Evolutionary conservation across 805 yeast species (phyloP).

Genomic region (Pichia rugopelliculosa): DNA sequence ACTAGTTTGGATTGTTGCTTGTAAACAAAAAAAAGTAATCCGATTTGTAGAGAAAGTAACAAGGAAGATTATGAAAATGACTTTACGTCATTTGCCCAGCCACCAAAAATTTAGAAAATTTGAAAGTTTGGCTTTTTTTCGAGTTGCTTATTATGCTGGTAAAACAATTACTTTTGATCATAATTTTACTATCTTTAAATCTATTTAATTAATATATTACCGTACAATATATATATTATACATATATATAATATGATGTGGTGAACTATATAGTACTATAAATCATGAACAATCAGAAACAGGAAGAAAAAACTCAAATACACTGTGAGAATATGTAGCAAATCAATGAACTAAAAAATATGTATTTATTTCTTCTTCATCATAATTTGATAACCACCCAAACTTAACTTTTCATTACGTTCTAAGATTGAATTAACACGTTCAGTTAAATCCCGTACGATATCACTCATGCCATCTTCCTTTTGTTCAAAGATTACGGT

Average conservation of each 20-base stretch:
- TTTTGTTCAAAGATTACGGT: slow-evolving; percentile 67
- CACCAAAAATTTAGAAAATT: background rate
- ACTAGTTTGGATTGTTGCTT: too few relatives aligned
- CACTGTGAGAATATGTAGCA: background rate
- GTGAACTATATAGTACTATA: background rate
- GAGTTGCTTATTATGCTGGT: too few relatives aligned
- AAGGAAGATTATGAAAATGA: background rate
- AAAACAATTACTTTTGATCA: too few relatives aligned
- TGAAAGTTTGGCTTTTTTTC: background rate
- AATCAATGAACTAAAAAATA: background rate
- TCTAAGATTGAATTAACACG: slow-evolving; percentile 72
- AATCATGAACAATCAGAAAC: background rate
- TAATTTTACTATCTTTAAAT: background rate
- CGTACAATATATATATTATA: background rate
- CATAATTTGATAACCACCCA: slow-evolving; percentile 56
- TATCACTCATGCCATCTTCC: slow-evolving; percentile 76
- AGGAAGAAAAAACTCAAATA: background rate
- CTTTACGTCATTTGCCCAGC: background rate
- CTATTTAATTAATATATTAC: background rate
- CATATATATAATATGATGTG: background rate
- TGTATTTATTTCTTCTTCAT: slow-evolving; percentile 9
- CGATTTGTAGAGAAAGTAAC: too few relatives aligned
- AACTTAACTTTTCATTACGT: slow-evolving; percentile 76
- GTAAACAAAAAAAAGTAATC: too few relatives aligned
- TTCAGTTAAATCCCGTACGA: slow-evolving; percentile 78